Conservation (phyloP, 2,329 filamentous ascomycete species). For the Seiridium cupressi region DNA sequence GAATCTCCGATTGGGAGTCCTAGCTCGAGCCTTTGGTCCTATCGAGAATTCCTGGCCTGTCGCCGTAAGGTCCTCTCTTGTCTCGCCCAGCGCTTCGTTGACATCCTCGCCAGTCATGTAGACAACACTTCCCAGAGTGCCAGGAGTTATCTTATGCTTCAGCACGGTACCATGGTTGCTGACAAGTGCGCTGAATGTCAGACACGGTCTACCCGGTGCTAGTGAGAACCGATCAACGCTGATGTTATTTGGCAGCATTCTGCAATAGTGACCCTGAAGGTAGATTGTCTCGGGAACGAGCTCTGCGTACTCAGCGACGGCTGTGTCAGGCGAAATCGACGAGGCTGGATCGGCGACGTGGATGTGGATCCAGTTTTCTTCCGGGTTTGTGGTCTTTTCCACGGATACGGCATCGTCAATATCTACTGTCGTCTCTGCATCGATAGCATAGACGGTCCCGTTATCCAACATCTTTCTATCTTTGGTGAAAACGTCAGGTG, state of each 20-base stretch:
- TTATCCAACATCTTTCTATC: slow-evolving; percentile 58
- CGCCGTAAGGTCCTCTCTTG: slow-evolving; percentile 21
- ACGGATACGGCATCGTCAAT: slow-evolving; percentile 80
- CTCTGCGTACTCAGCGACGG: slow-evolving; percentile 59
- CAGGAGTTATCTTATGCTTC: slow-evolving; percentile 53
- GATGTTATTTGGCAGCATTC: slow-evolving; percentile 55
- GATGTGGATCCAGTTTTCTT: slow-evolving; percentile 72
- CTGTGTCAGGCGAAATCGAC: slow-evolving; percentile 57
- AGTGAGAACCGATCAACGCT: slow-evolving; percentile 55
- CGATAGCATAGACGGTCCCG: slow-evolving; percentile 71
- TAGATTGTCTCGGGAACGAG: slow-evolving; percentile 60
- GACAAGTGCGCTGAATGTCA: slow-evolving; percentile 63
- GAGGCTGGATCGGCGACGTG: slow-evolving; percentile 80
- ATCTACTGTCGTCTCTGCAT: slow-evolving; percentile 62
- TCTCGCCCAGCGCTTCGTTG: slow-evolving; percentile 39
- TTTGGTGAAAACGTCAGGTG: slow-evolving; percentile 43
- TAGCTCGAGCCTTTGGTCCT: slow-evolving; percentile 24
- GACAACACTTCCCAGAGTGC: slow-evolving; percentile 51
- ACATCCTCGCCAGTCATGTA: slow-evolving; percentile 55
- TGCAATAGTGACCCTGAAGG: slow-evolving; percentile 53
- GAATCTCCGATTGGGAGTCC: slow-evolving; percentile 40
- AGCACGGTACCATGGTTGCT: slow-evolving; percentile 51
- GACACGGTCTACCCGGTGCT: slow-evolving; percentile 44
- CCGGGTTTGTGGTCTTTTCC: slow-evolving; percentile 49
- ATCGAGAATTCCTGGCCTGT: slow-evolving; percentile 27